Base-by-base conservation (phyloP, 2,329 filamentous ascomycete species). In the Ascochyta clinopodiicola region DNA sequence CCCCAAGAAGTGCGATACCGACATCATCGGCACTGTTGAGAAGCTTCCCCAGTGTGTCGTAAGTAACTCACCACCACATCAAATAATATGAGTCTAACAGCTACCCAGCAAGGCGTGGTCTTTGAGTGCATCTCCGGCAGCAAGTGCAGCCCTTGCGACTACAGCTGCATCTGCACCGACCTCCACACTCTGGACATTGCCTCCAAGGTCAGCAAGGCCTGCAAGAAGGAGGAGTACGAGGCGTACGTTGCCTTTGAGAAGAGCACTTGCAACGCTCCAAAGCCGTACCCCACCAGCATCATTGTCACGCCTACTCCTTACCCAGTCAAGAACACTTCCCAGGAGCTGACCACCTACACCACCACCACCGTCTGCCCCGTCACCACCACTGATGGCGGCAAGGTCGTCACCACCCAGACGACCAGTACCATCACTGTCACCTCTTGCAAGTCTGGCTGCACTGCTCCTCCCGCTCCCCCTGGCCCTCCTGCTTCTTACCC, bases 111-210 rank as follows among this genome's bases (percentile, higher is more conserved):
- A 25, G 50, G 45, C 37, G 44, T 54, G 21, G 47, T 51, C 36
- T 66, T 67, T 43, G 32, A 52, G 19, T 48, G 42, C 48, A 56
- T 50, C 36, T 49, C 42, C 44, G 54, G 55, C 44, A 46, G 47
- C 51, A 54, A 56, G 40, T 27, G 36, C 50, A 46, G 42, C 34
- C 42, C 35, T 21, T 46, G 49, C 31, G 47, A 55, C 46, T 40
- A 50, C 13, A 39, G 40, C 21, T 49, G 42, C 34, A 48, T 48
- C n/a, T 39, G 49, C 44, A 29, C 13, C 8, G 40, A 45, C n/a
- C 40, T 55, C 12, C n/a, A 55, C 13, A n/a, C 17, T 45, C 40
- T 49, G 45, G 52, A 55, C 6, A 39, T 50, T 2, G 52, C 52
- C 36, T 42, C 45, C 29, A 44, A 55, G 52, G 40, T 55, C 35